Base-by-base conservation (phyloP, 2,329 filamentous ascomycete species). In the Penicillium frequentans region DNA sequence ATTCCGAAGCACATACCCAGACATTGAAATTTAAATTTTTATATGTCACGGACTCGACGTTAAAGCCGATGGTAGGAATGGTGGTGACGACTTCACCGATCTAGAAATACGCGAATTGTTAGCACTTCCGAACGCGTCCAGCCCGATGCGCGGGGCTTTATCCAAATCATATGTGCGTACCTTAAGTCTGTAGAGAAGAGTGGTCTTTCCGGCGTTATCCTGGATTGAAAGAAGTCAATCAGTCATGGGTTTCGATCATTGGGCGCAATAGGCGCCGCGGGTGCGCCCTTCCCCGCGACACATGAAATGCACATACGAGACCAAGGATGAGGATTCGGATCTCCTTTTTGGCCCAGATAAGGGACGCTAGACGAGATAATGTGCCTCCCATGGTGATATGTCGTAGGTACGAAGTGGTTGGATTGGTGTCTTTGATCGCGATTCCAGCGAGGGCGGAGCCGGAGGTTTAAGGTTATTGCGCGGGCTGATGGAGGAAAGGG, bases 151-250 rank as follows among this genome's bases (percentile, higher is more conserved):
- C 33, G 5, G 16, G 1, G 16, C 24, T 29, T 16, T 21, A 16
- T 27, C 1, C 19, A 7, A 16, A 45, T 24, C 2, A 1, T 13
- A 31, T 48, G 9, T 13, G 54, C 69, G 48, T 76, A 96, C 91
- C 89, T 97, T 97, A 67, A 99, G 81, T 77, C 93, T 90, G 81
- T 99, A 99, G 57, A 99, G 82, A 58, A 99, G 83, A 31, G 95
- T 99, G 44, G 95, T 99, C 81, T 99, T 99, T 75, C 95, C 95
- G 48, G 95, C 95, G 77, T 98, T 98, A 78, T 99, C 95, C 91
- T 98, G 73, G 37, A 63, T 49, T 14, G 52, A 26, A 46, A 43
- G 44, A 48, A 39, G 26, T n/a, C 21, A 3, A 44, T 66, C 46
- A 65, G 63, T 43, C 46, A 42, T 53, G 31, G 16, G 54, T 49